Evolutionary conservation across 768 basidiomycete genomes (phyloP), one percentile per base, ranked within the genome.

Genomic region (Boletus rex-veris): DNA sequence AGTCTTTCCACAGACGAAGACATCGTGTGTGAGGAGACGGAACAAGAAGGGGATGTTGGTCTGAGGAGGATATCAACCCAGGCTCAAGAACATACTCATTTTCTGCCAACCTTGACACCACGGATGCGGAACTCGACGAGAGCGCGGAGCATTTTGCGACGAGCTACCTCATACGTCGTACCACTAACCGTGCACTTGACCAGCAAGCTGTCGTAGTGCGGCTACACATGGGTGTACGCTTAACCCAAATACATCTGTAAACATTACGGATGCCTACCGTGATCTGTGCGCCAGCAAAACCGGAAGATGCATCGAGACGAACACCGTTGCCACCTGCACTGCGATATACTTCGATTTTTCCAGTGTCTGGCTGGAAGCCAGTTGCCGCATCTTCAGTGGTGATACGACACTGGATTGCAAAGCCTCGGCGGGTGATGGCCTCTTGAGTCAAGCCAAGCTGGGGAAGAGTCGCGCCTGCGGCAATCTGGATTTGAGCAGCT

Each of bases 101-200:
- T 18, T 35, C 16, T 10, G 21, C 60, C 10, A 40, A 86, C 91
- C 85, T 98, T 98, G 73, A 98, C 93, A 63, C 97, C 97, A 60
- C 97, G 92, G 63, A 99, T 98, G 64, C 97, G 90, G 86, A 98
- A 99, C 71, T 99, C 97, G 44, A 99, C 94, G n/a, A 99, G 83
- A 33, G 97, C 96, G 63, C 97, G 91, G 50, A 99, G 84, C 94
- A 98, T 98, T 80, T 99, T 99, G 61, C 97, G 82, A 55, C 97
- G 88, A 36, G 97, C 97, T 48, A 99, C 95, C 67, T 99, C 97
- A 66, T 98, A 99, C 1, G 96, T 98, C 3, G 97, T 95, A 46
- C 97, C 97, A 57, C 88, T 92, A 52, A 96, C 93, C 37, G 86
- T 87, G 65, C 92, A 93, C 75, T 99, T 99, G 64, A 99, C 97